Conservation (phyloP, 768 basidiomycete genomes). For the Pholiota molesta region DNA sequence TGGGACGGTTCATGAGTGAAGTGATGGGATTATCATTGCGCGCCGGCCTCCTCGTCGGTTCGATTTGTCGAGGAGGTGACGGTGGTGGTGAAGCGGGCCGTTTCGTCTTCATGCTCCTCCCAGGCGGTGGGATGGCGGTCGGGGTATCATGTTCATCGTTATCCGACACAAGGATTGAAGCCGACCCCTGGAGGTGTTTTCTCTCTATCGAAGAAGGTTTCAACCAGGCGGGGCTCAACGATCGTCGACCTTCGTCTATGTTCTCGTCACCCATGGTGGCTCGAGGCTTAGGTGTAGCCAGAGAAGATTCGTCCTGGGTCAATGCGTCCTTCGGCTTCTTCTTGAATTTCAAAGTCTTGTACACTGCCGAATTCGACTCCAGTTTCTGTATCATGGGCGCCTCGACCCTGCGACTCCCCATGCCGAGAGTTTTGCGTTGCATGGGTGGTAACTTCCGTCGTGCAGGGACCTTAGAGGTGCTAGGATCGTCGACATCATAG, state of each 20-base stretch:
- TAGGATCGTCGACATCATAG: slow-evolving; percentile 9
- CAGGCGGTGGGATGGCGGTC: background rate
- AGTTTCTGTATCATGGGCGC: background rate
- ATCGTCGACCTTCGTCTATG: background rate
- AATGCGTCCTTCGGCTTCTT: slow-evolving; percentile 31
- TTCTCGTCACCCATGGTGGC: background rate
- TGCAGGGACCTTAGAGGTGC: slow-evolving; percentile 7
- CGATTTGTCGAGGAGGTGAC: background rate
- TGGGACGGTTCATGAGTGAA: background rate
- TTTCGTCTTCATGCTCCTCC: background rate
- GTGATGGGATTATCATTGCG: background rate
- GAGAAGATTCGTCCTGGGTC: background rate
- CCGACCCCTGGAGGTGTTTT: background rate
- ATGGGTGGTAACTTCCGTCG: background rate
- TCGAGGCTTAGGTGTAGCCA: slow-evolving; percentile 6
- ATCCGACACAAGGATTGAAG: background rate
- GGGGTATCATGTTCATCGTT: background rate
- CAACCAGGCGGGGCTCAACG: background rate
- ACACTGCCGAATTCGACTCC: slow-evolving; percentile 4
- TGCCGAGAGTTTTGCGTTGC: background rate
- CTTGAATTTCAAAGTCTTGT: slow-evolving; percentile 34
- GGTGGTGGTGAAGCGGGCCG: background rate
- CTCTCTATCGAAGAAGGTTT: background rate
- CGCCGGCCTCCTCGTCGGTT: background rate
- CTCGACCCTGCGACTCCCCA: too few relatives aligned